Evolutionary conservation across 345 rosid species (phyloP), one percentile per base, ranked within the genome.

Genomic region (Adansonia digitata): DNA sequence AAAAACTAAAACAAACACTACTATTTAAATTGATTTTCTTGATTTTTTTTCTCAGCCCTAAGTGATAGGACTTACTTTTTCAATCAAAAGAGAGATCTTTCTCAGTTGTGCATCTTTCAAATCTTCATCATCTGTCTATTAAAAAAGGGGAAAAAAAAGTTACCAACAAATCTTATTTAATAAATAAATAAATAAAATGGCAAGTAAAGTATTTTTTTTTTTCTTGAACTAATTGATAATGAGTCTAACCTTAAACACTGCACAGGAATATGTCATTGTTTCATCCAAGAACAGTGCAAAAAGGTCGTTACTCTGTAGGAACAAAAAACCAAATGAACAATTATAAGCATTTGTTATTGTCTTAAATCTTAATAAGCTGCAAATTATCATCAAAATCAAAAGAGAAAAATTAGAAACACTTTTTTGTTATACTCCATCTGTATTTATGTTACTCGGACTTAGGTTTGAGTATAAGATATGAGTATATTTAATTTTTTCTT

Each of bases 251-350:
- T 90, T 89, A 77, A 95, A 95, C 40, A 95, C 82, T 1, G 93
- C 97, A 26, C 88, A 87, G 9, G 98, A 94, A 80, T 95, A 95
- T 55, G 91, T 81, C 99, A 95, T 91, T 35, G 96, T 88, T 81
- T 95, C 96, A 61, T 90, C 96, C 86, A 92, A 76, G 89, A 95
- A 91, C 26, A 90, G 56, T 24, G 92, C 81, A 49, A 95, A 95
- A 51, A 91, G 83, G 39, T 92, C 92, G 29, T 94, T 95, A 78
- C 98, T 91, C 99, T 94, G n/a, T n/a, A 78, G 15, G 48, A 68
- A 73, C 43, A 64, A 56, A 72, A 55, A 74, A 20, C 20, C 35
- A 69, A 40, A 49, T n/a, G 71, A 5, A 52, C 29, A 61, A 10
- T 39, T 37, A 52, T 71, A 12, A 78, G 78, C 39, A 51, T 68